Percentiles rank a stretch among this genome's conserved stretches.
These are phyloP conservation scores for Alternaria hordeiaustralica DNA, from an alignment of 2,329 filamentous ascomycete species.

Conservation along the genomic window DNA sequence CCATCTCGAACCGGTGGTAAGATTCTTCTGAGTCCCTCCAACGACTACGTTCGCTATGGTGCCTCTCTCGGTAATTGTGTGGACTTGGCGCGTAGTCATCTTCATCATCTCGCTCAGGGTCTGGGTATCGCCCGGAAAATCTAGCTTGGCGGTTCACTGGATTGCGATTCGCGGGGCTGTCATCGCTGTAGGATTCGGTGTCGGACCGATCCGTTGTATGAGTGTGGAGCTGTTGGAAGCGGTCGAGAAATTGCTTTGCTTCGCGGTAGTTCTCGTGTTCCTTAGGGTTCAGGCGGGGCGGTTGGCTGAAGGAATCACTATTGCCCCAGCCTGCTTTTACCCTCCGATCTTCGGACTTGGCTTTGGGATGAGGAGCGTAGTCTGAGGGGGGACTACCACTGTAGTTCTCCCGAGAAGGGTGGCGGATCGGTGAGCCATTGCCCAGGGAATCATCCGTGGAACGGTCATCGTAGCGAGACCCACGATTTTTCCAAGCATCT, in stretches of 20 bases:
- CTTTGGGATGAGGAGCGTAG: not conserved
- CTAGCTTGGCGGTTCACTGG: not conserved
- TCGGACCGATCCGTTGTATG: not conserved
- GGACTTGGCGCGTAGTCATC: not conserved
- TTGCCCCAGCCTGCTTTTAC: slow-evolving; percentile 18
- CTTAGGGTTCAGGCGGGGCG: slow-evolving; percentile 8
- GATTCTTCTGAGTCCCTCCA: not conserved
- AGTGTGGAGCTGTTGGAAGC: not conserved
- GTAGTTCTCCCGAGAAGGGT: not conserved
- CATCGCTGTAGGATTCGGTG: not conserved
- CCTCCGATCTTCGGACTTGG: not conserved
- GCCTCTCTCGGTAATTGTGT: not conserved
- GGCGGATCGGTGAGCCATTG: not conserved
- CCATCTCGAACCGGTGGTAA: not conserved
- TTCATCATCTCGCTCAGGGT: not conserved
- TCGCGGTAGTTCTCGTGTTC: slow-evolving; percentile 11
- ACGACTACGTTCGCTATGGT: not conserved
- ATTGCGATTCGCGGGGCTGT: not conserved
- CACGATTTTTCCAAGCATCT: not conserved
- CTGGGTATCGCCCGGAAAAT: not conserved
- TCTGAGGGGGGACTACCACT: not conserved
- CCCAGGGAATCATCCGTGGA: not conserved
- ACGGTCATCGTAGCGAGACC: not conserved
- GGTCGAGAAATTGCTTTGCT: slow-evolving; percentile 9
- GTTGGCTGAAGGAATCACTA: slow-evolving; percentile 15